These are phyloP conservation scores for Arabis hirsuta DNA, from an alignment of 345 rosid species.

Conservation along the genomic window DNA sequence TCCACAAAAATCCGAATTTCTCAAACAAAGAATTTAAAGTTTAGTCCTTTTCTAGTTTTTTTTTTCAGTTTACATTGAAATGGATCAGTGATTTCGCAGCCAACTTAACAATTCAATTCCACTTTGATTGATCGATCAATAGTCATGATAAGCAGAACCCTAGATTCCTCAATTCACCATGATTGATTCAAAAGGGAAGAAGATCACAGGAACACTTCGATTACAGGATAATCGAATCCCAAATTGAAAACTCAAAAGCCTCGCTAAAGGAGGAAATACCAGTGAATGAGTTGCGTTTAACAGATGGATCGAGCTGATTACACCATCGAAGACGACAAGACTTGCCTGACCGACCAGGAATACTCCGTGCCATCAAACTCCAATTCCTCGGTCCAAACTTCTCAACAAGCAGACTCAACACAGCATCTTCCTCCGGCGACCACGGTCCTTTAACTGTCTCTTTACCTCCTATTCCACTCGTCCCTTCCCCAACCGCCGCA, in stretches of 20 bases:
- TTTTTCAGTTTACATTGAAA: background rate
- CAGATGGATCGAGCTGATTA: slow-evolving; percentile 86
- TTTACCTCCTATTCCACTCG: slow-evolving; percentile 36
- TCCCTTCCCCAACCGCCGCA: slow-evolving; percentile 43
- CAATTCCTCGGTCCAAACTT: slow-evolving; percentile 80
- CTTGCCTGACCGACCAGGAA: slow-evolving; percentile 81
- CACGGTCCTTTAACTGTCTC: slow-evolving; percentile 69
- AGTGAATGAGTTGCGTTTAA: slow-evolving; percentile 81
- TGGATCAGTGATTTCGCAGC: background rate
- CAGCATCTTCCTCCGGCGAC: slow-evolving; percentile 76
- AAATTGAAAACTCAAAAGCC: slow-evolving; percentile 1
- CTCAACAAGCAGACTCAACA: slow-evolving; percentile 59
- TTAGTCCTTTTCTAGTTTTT: background rate
- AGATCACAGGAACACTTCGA: slow-evolving; percentile 18
- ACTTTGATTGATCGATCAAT: background rate
- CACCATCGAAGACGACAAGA: slow-evolving; percentile 96
- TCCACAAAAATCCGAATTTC: background rate
- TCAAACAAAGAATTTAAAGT: slow-evolving; percentile 11
- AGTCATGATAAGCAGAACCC: slow-evolving; percentile 1
- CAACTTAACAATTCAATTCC: slow-evolving; percentile 7
- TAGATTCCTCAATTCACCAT: slow-evolving; percentile 21
- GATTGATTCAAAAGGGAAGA: slow-evolving; percentile 15
- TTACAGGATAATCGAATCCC: background rate
- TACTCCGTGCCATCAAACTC: slow-evolving; percentile 76
- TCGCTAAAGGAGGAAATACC: slow-evolving; percentile 40